Conservation (phyloP, 352 stramenopile species). For the Phytophthora hibernalis region DNA sequence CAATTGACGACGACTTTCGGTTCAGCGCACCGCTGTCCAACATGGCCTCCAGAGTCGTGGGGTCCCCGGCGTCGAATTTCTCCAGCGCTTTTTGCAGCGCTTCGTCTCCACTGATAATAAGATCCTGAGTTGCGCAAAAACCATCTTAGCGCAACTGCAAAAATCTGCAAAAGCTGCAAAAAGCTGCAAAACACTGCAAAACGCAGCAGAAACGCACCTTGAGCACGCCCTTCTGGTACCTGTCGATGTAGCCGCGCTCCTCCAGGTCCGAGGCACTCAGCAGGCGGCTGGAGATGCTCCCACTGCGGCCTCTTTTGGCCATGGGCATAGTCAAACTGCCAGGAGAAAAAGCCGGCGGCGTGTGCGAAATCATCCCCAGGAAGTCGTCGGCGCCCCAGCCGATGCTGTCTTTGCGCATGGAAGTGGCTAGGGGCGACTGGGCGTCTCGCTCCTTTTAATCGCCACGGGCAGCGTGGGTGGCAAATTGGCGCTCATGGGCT, state of each 20-base stretch:
- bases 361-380: conserved; percentile 90
- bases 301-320: conserved; percentile 85
- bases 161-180: not conserved
- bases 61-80: conserved; percentile 89
- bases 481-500: conserved; percentile 55
- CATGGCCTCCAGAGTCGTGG: conserved; percentile 86
- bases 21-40: conserved; percentile 85
- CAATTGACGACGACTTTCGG: conserved; percentile 81
- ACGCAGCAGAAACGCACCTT: conserved; percentile 56
- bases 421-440: conserved; percentile 40
- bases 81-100: conserved; percentile 90
- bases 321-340: conserved; percentile 90
- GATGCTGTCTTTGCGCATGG: conserved; percentile 80
- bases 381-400: conserved; percentile 88
- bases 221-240: conserved; percentile 91
- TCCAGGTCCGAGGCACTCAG: conserved; percentile 91
- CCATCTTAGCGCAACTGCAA: not conserved
- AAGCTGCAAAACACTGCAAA: not conserved
- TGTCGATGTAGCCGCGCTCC: conserved; percentile 90
- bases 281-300: conserved; percentile 85
- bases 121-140: conserved; percentile 53
- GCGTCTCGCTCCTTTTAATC: conserved; percentile 75
- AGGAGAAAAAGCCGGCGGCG: conserved; percentile 90
- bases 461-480: conserved; percentile 70
- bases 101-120: conserved; percentile 93